Conservation (phyloP, 2,329 filamentous ascomycete species). For the Fulvia fulva region DNA sequence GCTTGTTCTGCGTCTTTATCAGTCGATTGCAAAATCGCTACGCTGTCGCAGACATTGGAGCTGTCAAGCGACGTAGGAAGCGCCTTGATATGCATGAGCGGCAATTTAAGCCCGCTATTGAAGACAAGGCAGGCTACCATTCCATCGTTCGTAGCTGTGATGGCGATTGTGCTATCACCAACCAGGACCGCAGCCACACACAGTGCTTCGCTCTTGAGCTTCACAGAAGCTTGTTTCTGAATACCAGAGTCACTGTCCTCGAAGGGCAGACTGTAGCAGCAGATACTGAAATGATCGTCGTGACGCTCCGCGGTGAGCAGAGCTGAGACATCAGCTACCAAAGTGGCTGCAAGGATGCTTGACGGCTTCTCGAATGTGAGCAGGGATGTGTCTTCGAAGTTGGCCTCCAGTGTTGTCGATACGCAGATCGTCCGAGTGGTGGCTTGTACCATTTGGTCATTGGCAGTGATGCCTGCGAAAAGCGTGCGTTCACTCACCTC, state of each 20-base stretch:
- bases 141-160: conserved; percentile 14
- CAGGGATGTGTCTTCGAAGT: conserved; percentile 28
- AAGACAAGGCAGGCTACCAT: conserved; percentile 10
- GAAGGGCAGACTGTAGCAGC: conserved; percentile 8
- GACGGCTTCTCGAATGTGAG: conserved; percentile 8
- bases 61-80: conserved; percentile 5
- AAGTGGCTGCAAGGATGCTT: conserved; percentile 24
- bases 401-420: conserved; percentile 18
- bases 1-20: neutral
- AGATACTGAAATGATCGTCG: conserved; percentile 8
- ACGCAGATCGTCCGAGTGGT: conserved; percentile 23
- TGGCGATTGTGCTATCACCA: conserved; percentile 6
- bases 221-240: neutral
- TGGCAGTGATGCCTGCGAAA: conserved; percentile 15
- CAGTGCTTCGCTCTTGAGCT: conserved; percentile 11
- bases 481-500: conserved; percentile 27
- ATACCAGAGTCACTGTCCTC: conserved; percentile 7
- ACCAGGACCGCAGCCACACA: conserved; percentile 14
- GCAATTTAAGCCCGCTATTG: neutral
- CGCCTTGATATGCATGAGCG: conserved; percentile 2
- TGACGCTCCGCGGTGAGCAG: conserved; percentile 20
- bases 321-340: conserved; percentile 13
- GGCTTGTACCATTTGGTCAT: conserved; percentile 29
- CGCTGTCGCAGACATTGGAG: conserved; percentile 23
- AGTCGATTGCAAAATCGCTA: conserved; percentile 18